A percentile compares a stretch with the other conserved stretches of the same genome.
phyloP scores from a whole-genome alignment of 352 stramenopile species.

The Phytopythium litorale region DNA sequence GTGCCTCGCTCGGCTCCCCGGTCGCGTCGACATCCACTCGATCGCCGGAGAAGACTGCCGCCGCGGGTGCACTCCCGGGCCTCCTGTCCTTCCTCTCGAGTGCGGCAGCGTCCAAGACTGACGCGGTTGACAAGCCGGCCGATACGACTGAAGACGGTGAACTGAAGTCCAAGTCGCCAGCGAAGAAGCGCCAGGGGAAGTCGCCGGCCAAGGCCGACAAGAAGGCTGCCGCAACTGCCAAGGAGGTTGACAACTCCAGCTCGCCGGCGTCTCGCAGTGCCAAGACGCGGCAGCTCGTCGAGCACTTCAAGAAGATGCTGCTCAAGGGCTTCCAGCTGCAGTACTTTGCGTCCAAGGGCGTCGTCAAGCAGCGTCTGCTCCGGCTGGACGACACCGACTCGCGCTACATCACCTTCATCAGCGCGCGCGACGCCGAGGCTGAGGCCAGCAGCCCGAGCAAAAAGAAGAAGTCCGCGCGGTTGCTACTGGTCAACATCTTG shows the following conservation, averaged over 20 bases:
- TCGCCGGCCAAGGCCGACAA: constrained; percentile 11
- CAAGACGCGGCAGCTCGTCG: constrained; percentile 55
- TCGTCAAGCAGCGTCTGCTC: constrained; percentile 44
- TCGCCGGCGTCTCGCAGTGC: constrained; percentile 19
- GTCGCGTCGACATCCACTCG: neutral
- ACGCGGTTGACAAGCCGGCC: neutral
- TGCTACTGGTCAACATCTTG: constrained; percentile 56
- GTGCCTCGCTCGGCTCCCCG: neutral
- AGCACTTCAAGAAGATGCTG: constrained; percentile 74
- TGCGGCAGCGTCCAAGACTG: neutral
- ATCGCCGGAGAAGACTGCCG: neutral
- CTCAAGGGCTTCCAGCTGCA: constrained; percentile 61
- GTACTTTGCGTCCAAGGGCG: constrained; percentile 43
- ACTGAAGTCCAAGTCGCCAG: neutral
- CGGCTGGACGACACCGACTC: constrained; percentile 31
- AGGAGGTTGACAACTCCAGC: neutral
- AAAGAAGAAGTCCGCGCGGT: constrained; percentile 50
- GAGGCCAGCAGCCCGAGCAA: constrained; percentile 2
- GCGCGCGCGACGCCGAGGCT: constrained; percentile 17
- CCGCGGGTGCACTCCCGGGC: constrained; percentile 5
- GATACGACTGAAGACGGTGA: constrained; percentile 8
- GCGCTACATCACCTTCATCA: constrained; percentile 57
- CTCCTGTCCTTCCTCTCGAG: constrained; percentile 21
- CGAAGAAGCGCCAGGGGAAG: constrained; percentile 16
- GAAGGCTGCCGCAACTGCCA: neutral